These are phyloP conservation scores for Fusarium pseudograminearum DNA, from an alignment of 2,329 filamentous ascomycete genomes.

Conservation along the genomic window DNA sequence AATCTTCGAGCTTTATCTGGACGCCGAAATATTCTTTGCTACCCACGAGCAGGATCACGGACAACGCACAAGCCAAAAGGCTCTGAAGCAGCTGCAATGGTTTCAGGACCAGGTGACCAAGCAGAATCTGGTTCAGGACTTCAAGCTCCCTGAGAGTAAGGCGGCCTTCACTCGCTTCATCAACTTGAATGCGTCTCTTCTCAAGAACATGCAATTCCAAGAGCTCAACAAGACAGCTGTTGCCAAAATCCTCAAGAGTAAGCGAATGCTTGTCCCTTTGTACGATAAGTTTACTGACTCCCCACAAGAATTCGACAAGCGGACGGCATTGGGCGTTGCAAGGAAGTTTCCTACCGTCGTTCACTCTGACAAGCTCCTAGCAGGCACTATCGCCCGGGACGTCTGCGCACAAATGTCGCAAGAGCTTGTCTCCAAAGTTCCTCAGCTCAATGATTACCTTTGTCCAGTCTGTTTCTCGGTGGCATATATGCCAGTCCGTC, in stretches of 20 bases:
- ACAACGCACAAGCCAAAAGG: conserved; percentile 72
- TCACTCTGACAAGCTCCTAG: conserved; percentile 69
- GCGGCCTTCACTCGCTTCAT: conserved; percentile 76
- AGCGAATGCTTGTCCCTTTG: conserved; percentile 43
- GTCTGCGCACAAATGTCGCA: conserved; percentile 80
- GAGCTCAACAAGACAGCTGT: conserved; percentile 85
- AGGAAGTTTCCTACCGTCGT: conserved; percentile 71
- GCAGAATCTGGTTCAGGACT: conserved; percentile 68
- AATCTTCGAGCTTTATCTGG: conserved; percentile 84
- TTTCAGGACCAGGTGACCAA: conserved; percentile 77
- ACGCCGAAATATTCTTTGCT: conserved; percentile 85
- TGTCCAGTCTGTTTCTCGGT: conserved; percentile 85
- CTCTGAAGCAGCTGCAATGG: conserved; percentile 74
- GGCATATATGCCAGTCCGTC: conserved; percentile 82
- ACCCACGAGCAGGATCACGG: conserved; percentile 79
- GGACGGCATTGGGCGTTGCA: conserved; percentile 78
- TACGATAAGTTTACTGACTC: conserved; percentile 21
- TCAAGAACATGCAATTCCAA: conserved; percentile 85
- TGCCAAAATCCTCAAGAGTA: conserved; percentile 87
- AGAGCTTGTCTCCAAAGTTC: conserved; percentile 78
- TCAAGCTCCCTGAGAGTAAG: conserved; percentile 75
- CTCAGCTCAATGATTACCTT: conserved; percentile 85
- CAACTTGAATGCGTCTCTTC: conserved; percentile 77
- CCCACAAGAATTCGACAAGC: conserved; percentile 84
- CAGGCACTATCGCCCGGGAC: conserved; percentile 77